These are phyloP conservation scores for Podila epicladia DNA, from an alignment of 192 early-diverging fungal genomes.

Conservation along the genomic window DNA sequence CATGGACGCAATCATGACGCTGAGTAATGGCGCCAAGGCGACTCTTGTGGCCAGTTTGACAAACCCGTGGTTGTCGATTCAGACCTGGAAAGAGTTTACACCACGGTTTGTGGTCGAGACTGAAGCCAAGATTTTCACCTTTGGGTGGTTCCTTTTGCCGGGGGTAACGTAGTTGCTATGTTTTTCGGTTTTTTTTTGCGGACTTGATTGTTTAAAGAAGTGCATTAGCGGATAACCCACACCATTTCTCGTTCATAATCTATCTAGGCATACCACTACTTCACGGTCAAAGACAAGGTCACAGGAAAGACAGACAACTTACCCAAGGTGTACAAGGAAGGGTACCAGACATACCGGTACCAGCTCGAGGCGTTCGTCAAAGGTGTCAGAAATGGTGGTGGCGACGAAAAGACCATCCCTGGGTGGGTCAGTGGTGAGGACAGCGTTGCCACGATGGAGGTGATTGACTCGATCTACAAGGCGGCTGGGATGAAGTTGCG, in stretches of 20 bases:
- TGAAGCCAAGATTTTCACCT: constrained; percentile 46
- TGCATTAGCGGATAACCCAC: too few relatives aligned
- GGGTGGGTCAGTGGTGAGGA: constrained; percentile 48
- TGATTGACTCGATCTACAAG: constrained; percentile 34
- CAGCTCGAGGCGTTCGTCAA: constrained; percentile 50
- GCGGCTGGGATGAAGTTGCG: constrained; percentile 23
- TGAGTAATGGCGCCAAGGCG: constrained; percentile 5
- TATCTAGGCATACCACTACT: constrained; percentile 40
- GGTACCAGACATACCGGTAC: constrained; percentile 36
- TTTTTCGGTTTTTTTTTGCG: background rate
- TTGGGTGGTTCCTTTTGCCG: constrained; percentile 24
- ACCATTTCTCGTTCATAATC: too few relatives aligned
- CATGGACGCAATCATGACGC: constrained; percentile 20
- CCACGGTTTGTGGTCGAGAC: constrained; percentile 31
- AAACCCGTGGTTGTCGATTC: constrained; percentile 25
- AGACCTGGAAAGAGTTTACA: constrained; percentile 14
- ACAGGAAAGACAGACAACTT: constrained; percentile 32
- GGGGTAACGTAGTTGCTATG: constrained; percentile 1
- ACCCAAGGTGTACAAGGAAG: constrained; percentile 36
- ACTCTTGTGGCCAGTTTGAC: constrained; percentile 16
- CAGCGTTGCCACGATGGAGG: constrained; percentile 32
- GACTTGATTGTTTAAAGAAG: too few relatives aligned
- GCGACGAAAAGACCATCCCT: constrained; percentile 11
- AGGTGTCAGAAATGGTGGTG: constrained; percentile 20
- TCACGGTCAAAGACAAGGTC: constrained; percentile 38